Percentiles rank a stretch among this genome's conserved stretches.
Conservation (phyloP, 768 basidiomycete species). For the Polyporus arcularius region DNA sequence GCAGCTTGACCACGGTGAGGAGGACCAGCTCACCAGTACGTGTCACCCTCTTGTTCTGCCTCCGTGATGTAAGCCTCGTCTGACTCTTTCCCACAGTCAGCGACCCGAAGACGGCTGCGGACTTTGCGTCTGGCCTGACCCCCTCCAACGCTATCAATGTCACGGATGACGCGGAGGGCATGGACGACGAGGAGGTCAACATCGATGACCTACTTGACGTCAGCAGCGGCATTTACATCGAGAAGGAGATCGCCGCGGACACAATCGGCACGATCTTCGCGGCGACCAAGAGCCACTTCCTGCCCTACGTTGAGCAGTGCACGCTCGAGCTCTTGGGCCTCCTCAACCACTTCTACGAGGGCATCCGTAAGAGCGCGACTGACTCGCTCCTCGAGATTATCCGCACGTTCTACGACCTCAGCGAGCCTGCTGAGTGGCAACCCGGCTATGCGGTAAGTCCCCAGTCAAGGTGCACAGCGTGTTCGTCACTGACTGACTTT, state of each 20-base stretch:
- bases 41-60: constrained; percentile 2
- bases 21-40: constrained; percentile 44
- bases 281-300: constrained; percentile 79
- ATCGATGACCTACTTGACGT: constrained; percentile 88
- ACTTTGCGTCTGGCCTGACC: constrained; percentile 74
- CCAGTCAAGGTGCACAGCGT: neutral
- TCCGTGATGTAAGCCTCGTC: neutral
- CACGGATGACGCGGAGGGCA: constrained; percentile 56
- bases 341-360: constrained; percentile 93
- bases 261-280: constrained; percentile 91
- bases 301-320: constrained; percentile 86
- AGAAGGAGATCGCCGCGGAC: constrained; percentile 99
- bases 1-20: constrained; percentile 80
- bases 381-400: constrained; percentile 88
- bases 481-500: neutral
- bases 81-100: constrained; percentile 40
- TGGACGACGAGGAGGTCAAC: constrained; percentile 70
- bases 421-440: constrained; percentile 80
- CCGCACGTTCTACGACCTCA: constrained; percentile 88
- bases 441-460: constrained; percentile 67
- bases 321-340: constrained; percentile 78
- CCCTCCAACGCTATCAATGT: constrained; percentile 69
- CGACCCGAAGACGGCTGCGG: constrained; percentile 53
- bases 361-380: constrained; percentile 91
- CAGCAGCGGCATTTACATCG: constrained; percentile 94